Conservation (phyloP, 768 basidiomycete species). For the Leucocoprinus leucothites region DNA sequence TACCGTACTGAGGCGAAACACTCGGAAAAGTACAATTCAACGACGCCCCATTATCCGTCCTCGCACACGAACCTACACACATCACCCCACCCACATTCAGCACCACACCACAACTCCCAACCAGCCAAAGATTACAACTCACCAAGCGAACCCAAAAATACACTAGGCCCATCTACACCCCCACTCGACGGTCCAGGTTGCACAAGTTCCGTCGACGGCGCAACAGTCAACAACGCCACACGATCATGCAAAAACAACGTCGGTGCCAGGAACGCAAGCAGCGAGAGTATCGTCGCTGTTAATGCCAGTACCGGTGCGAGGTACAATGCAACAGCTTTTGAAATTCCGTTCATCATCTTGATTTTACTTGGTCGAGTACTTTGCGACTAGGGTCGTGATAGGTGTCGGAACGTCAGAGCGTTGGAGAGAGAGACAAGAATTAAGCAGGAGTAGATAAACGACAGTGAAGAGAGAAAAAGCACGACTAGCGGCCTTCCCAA, state of each 20-base stretch:
- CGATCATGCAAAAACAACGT: conserved; percentile 52
- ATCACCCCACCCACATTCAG: background rate
- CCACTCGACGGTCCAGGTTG: conserved; percentile 31
- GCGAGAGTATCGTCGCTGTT: conserved; percentile 59
- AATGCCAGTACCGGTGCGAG: conserved; percentile 65
- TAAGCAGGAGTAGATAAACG: no score
- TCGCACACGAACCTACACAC: conserved; percentile 64
- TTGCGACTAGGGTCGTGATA: no score
- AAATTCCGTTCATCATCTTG: conserved; percentile 68
- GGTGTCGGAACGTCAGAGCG: no score
- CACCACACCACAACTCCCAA: background rate
- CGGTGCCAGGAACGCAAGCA: conserved; percentile 72
- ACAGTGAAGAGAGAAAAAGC: conserved; percentile 14
- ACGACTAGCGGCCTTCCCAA: conserved; percentile 23
- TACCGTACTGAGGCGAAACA: conserved; percentile 62
- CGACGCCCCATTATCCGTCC: conserved; percentile 40
- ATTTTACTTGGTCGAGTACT: background rate
- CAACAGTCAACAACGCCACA: conserved; percentile 64
- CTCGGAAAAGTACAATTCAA: conserved; percentile 56
- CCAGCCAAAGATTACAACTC: conserved; percentile 16
- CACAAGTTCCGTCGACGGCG: conserved; percentile 44
- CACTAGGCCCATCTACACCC: conserved; percentile 51
- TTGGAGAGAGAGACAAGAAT: no score
- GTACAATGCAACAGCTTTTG: conserved; percentile 65
- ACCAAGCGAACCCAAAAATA: conserved; percentile 69